Evolutionary conservation across 2,329 filamentous ascomycete genomes (phyloP).

Genomic region (Sporothrix curviconia): DNA sequence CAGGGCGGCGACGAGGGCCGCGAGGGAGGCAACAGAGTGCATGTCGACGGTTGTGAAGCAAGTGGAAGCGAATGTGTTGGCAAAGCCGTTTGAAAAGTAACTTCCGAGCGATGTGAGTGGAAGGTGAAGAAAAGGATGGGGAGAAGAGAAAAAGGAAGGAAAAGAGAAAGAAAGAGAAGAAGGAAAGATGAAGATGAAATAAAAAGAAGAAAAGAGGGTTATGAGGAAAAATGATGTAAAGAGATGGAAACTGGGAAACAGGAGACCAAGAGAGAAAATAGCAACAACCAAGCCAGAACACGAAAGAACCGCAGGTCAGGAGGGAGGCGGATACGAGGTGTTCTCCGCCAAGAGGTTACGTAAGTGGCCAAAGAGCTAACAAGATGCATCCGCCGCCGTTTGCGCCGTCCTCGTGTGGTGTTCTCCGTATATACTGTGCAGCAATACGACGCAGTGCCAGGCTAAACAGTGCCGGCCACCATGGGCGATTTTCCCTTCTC

Average conservation of each 20-base stretch:
- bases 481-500: neutral
- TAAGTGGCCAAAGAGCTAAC: conserved; percentile 7
- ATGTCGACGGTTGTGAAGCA: conserved; percentile 7
- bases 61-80: neutral
- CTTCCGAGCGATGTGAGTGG: conserved; percentile 11
- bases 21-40: conserved; percentile 13
- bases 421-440: neutral
- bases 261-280: neutral
- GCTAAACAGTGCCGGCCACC: neutral
- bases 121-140: conserved; percentile 7
- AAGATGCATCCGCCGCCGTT: neutral
- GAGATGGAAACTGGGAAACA: neutral
- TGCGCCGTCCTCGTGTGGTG: neutral
- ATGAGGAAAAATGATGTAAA: neutral
- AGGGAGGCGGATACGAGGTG: conserved; percentile 13
- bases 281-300: neutral
- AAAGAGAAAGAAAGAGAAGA: neutral
- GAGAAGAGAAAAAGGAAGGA: neutral
- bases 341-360: conserved; percentile 10
- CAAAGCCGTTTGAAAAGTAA: neutral
- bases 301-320: conserved; percentile 2
- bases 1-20: conserved; percentile 19
- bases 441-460: neutral
- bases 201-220: neutral
- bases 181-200: neutral